These are phyloP conservation scores for Larix kaempferi DNA, from an alignment of 75 land plant genomes.

Conservation along the genomic window DNA sequence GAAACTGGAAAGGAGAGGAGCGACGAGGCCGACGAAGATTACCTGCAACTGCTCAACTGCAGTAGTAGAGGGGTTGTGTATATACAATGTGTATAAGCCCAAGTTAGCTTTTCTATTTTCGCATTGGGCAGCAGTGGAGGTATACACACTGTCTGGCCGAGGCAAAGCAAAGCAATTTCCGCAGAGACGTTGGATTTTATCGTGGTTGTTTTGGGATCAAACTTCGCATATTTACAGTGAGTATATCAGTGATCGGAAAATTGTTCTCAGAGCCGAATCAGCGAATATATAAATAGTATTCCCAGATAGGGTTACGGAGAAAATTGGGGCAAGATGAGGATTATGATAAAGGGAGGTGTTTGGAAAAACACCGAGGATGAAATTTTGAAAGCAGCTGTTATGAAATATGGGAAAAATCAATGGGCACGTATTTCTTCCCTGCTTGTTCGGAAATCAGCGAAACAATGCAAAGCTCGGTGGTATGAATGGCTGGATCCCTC, in stretches of 20 bases:
- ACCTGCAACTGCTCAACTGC: no score
- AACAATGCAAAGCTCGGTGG: slow-evolving; percentile 99
- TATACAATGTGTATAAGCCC: no score
- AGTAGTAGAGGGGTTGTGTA: no score
- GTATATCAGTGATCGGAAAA: background rate
- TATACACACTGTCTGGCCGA: no score
- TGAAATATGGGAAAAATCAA: slow-evolving; percentile 99
- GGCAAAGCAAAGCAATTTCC: no score
- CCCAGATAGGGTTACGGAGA: background rate
- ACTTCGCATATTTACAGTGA: background rate
- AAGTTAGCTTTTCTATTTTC: no score
- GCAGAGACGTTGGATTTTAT: no score
- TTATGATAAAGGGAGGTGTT: slow-evolving; percentile 99
- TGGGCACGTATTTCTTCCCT: slow-evolving; percentile 98
- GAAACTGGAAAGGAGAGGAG: no score
- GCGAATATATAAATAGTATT: background rate
- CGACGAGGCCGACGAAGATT: no score
- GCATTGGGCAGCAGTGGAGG: no score
- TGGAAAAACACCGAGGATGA: slow-evolving; percentile 99
- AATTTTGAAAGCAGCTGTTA: slow-evolving; percentile 95
- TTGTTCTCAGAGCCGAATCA: no score
- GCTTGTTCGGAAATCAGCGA: slow-evolving; percentile 92
- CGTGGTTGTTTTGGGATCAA: no score
- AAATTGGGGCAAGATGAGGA: slow-evolving; percentile 89
- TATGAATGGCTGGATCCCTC: slow-evolving; percentile 99